Conservation (phyloP, 2,329 filamentous ascomycete genomes). For the Elsinoe australis region DNA sequence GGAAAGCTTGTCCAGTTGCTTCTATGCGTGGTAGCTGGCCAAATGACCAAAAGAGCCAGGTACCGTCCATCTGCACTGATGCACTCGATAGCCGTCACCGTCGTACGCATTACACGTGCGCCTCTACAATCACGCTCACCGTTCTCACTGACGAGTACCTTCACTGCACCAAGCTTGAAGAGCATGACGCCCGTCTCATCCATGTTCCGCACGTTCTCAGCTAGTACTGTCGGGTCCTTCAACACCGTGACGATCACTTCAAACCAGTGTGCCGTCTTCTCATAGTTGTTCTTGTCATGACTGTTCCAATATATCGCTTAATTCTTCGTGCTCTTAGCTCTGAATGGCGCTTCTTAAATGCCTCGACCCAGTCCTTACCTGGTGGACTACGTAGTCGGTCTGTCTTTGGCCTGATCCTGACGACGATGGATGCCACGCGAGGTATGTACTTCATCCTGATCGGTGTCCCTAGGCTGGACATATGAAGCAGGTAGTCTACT, state of each 20-base stretch:
- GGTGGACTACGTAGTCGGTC: neutral
- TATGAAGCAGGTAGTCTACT: neutral
- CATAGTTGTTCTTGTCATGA: neutral
- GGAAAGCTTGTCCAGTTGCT: slow-evolving; percentile 25
- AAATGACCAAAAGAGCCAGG: slow-evolving; percentile 22
- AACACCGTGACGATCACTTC: slow-evolving; percentile 21
- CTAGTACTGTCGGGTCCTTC: slow-evolving; percentile 23
- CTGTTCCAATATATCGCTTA: neutral
- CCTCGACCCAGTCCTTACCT: neutral
- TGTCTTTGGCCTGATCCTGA: neutral
- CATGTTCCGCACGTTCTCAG: slow-evolving; percentile 33
- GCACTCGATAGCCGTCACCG: neutral
- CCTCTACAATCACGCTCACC: neutral
- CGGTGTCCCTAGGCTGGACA: too few species aligned
- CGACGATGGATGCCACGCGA: neutral
- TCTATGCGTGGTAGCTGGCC: slow-evolving; percentile 24
- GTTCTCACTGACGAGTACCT: neutral
- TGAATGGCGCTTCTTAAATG: neutral
- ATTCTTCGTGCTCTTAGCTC: neutral
- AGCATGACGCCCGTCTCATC: slow-evolving; percentile 33
- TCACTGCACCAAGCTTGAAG: slow-evolving; percentile 22
- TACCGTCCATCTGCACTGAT: neutral
- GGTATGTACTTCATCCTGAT: neutral
- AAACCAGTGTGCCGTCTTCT: neutral
- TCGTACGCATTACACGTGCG: neutral